Base-by-base conservation (phyloP, 768 basidiomycete species). In the Lentinula guzmanii region DNA sequence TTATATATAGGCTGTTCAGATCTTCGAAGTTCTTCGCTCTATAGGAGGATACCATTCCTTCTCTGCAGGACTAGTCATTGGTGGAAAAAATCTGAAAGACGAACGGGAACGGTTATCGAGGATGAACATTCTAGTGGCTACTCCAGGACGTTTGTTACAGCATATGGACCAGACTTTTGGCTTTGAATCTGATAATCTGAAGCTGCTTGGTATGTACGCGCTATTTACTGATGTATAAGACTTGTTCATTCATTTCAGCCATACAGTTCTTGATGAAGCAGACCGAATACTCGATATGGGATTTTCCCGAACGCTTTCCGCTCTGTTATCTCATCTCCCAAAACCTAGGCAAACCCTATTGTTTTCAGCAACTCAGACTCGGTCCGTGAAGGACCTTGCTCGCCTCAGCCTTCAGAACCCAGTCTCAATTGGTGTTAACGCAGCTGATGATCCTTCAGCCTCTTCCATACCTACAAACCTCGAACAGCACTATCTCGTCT, bases 101-200 rank as follows among this genome's bases (percentile, higher is more conserved):
- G 96, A 99, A 71, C 79, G 85, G 41, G 95, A 95, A 21, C 81
- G 96, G 6, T 73, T 99, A 46, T 81, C 88, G 9, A 82, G 92
- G 45, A 98, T 98, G 95, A 99, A 99, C 68, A 97, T 99, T 61
- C 83, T 99, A n/a, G 92, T 99, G 15, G 96, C 96, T 2, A 98
- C 96, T 4, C 96, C 96, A 4, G 96, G 96, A 28, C 83, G 96
- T 50, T 77, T 99, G 46, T 77, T 99, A 50, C 97, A 99, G 68
- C 97, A 99, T 72, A 91, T 99, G 89, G 97, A 98, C 70, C 95
- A 98, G 73, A 98, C 97, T 3, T 83, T 95, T 58, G 95, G 95
- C 1, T 97, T 99, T 64, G 94, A 95, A 61, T 86, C 86, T 31
- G 88, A 90, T 64, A 93, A 93, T 69, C 76, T 99, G n/a, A 95